These are phyloP conservation scores for Phallus indusiatus DNA, from an alignment of 768 basidiomycete genomes.

Conservation along the genomic window DNA sequence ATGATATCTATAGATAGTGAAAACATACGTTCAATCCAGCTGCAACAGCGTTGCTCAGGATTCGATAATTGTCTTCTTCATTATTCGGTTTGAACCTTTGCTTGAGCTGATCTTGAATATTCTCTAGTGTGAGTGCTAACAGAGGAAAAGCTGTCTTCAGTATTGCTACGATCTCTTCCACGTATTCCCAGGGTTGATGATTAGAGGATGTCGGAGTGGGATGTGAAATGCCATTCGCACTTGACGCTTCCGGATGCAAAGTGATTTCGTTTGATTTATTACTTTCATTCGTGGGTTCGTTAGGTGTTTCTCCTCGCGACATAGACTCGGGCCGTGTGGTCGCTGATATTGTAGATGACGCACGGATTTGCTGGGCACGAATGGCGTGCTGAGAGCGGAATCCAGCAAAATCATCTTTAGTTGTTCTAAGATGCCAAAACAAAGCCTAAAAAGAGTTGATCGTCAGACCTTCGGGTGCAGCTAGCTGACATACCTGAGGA, in stretches of 20 bases:
- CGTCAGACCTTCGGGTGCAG: neutral
- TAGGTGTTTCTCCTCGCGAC: conserved; percentile 10
- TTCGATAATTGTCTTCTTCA: conserved; percentile 92
- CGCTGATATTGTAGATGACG: conserved; percentile 2
- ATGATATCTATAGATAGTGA: neutral
- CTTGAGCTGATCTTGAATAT: conserved; percentile 90
- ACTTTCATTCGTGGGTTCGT: neutral
- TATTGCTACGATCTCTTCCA: conserved; percentile 89
- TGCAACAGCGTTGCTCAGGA: conserved; percentile 76
- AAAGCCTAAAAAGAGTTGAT: conserved; percentile 43
- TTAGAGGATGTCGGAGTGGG: conserved; percentile 15
- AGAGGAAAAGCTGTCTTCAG: conserved; percentile 95
- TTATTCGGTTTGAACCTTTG: conserved; percentile 78
- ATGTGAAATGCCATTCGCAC: conserved; percentile 15
- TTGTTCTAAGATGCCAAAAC: conserved; percentile 90
- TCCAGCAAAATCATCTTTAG: conserved; percentile 56
- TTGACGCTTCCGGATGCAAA: conserved; percentile 23
- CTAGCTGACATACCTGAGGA: conserved; percentile 62
- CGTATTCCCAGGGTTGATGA: conserved; percentile 72
- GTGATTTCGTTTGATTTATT: conserved; percentile 20
- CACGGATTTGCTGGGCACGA: conserved; percentile 16
- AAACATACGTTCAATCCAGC: conserved; percentile 72
- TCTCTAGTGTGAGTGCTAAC: conserved; percentile 90
- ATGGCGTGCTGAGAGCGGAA: conserved; percentile 34
- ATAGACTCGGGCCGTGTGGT: conserved; percentile 14